Evolutionary conservation across 1,284 basidiomycete genomes (phyloP).

Genomic region (Naganishia liquefaciens): DNA sequence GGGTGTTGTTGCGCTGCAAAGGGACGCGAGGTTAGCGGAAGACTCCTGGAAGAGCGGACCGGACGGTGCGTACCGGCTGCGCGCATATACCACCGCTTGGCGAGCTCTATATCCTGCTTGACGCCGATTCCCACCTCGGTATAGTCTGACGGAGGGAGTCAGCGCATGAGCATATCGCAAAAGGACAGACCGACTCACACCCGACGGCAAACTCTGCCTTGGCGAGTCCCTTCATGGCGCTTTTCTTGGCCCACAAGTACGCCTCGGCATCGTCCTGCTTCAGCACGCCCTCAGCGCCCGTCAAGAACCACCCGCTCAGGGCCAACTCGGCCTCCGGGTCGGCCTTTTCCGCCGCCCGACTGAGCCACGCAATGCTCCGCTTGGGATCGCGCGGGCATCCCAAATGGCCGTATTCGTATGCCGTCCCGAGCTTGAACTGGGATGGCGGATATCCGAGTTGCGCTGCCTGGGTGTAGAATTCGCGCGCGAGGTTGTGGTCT

Average conservation of each 20-base stretch:
- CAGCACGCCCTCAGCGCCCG: conserved; percentile 83
- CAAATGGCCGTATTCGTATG: conserved; percentile 88
- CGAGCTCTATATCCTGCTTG: conserved; percentile 91
- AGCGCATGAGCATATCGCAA: background rate
- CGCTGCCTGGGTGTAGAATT: conserved; percentile 86
- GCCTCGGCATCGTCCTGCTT: conserved; percentile 98
- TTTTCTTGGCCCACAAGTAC: conserved; percentile 91
- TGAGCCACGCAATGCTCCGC: conserved; percentile 96
- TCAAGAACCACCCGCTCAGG: conserved; percentile 95
- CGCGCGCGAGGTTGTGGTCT: conserved; percentile 70
- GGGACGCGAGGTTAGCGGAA: background rate
- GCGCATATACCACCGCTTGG: conserved; percentile 98
- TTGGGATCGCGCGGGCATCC: conserved; percentile 90
- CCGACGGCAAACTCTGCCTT: conserved; percentile 97
- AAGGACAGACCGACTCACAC: conserved; percentile 52
- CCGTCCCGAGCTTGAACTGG: conserved; percentile 92
- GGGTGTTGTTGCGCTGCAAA: conserved; percentile 9
- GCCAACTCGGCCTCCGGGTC: conserved; percentile 93
- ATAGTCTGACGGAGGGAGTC: conserved; percentile 62
- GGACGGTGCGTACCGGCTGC: conserved; percentile 72
- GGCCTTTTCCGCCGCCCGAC: conserved; percentile 93
- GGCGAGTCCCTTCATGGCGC: conserved; percentile 86
- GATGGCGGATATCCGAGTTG: conserved; percentile 91
- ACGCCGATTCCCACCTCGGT: conserved; percentile 97
- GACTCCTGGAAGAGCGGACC: background rate